phyloP scores from a whole-genome alignment of 2,329 filamentous ascomycete species.

The Colletotrichum aenigma region DNA sequence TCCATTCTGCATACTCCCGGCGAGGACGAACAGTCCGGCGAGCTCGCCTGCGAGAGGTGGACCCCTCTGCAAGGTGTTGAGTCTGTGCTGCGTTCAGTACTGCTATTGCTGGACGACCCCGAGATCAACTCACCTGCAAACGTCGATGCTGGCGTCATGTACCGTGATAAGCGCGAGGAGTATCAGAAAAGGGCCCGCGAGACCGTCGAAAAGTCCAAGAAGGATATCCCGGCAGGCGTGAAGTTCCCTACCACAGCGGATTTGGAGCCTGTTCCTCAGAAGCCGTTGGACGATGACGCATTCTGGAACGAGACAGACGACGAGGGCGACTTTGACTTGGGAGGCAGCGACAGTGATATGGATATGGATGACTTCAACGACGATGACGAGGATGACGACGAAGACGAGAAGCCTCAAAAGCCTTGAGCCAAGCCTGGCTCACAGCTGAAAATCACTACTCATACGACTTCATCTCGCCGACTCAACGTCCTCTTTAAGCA shows the following conservation, averaged over 20 bases:
- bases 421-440: neutral
- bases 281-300: constrained; percentile 70
- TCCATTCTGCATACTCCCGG: constrained; percentile 94
- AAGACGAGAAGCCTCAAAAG: constrained; percentile 42
- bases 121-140: constrained; percentile 95
- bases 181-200: constrained; percentile 75
- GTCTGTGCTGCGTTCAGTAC: constrained; percentile 89
- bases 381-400: constrained; percentile 62
- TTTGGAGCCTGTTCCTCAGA: constrained; percentile 64
- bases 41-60: constrained; percentile 90
- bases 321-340: constrained; percentile 71
- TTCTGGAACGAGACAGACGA: constrained; percentile 83
- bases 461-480: neutral
- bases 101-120: constrained; percentile 90
- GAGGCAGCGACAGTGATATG: constrained; percentile 72
- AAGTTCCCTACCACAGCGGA: constrained; percentile 80
- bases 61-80: constrained; percentile 93
- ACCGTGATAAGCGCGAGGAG: constrained; percentile 71
- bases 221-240: constrained; percentile 80
- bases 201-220: constrained; percentile 75
- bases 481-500: neutral
- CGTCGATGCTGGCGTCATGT: constrained; percentile 87
- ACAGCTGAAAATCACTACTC: neutral
- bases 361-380: constrained; percentile 64
- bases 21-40: constrained; percentile 91